Conservation (phyloP, 2,329 filamentous ascomycete genomes). For the Teratosphaeria pseudoeucalypti region DNA sequence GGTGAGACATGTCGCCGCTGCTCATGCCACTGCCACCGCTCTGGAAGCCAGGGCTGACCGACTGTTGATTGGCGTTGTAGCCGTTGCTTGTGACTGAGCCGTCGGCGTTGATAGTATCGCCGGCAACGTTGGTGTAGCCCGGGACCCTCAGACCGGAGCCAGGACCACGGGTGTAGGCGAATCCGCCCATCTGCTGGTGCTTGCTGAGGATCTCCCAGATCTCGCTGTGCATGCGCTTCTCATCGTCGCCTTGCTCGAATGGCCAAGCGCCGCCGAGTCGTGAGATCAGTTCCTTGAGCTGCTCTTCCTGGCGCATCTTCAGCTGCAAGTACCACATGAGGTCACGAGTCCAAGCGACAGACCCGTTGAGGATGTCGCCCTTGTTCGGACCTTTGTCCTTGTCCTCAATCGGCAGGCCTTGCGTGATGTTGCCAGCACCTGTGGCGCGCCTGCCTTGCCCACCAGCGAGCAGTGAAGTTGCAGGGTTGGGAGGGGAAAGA, state of each 20-base stretch:
- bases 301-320: conserved; percentile 81
- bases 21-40: conserved; percentile 58
- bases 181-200: conserved; percentile 65
- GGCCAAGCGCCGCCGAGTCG: conserved; percentile 66
- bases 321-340: conserved; percentile 93
- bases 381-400: conserved; percentile 99
- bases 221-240: conserved; percentile 91
- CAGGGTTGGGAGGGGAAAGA: conserved; percentile 62
- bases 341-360: conserved; percentile 93
- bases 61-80: conserved; percentile 21
- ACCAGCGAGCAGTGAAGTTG: conserved; percentile 79
- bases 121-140: conserved; percentile 83
- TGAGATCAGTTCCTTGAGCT: conserved; percentile 65
- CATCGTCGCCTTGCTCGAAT: conserved; percentile 79
- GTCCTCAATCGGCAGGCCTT: conserved; percentile 84
- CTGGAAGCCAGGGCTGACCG: conserved; percentile 42
- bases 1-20: conserved; percentile 37
- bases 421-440: conserved; percentile 69
- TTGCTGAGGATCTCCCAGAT: conserved; percentile 76
- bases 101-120: conserved; percentile 58
- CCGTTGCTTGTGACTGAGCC: conserved; percentile 34
- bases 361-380: conserved; percentile 93
- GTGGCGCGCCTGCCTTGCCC: conserved; percentile 68
- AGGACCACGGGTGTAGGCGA: conserved; percentile 64
- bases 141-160: conserved; percentile 85